These are phyloP conservation scores for Talaromyces funiculosus DNA, from an alignment of 2,329 filamentous ascomycete genomes.

Conservation along the genomic window DNA sequence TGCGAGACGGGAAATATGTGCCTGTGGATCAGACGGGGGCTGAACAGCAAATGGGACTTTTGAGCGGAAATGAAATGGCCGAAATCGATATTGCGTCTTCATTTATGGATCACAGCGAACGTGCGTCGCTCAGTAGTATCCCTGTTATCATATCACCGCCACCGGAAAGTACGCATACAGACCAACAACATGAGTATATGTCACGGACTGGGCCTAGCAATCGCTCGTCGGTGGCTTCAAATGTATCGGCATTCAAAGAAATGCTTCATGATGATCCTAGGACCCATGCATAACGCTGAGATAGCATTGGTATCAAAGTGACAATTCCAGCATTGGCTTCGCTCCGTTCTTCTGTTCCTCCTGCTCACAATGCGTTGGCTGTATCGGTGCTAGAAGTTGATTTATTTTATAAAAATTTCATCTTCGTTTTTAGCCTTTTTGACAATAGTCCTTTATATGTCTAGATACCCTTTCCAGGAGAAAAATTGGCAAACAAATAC, in stretches of 20 bases:
- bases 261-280: constrained; percentile 4
- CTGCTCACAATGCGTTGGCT: neutral
- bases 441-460: neutral
- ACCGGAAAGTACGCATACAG: neutral
- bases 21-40: constrained; percentile 9
- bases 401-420: constrained; percentile 1
- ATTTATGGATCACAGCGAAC: neutral
- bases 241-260: neutral
- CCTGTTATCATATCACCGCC: constrained; percentile 13
- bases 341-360: neutral
- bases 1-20: constrained; percentile 8
- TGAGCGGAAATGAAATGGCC: neutral
- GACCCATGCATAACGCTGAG: neutral
- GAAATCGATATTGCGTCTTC: constrained; percentile 6
- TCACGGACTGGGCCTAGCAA: neutral
- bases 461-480: constrained; percentile 5
- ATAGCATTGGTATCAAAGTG: neutral
- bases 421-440: constrained; percentile 1
- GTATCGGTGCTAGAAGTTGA: constrained; percentile 11
- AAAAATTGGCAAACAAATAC: neutral
- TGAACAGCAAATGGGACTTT: neutral
- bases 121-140: constrained; percentile 3
- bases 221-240: neutral
- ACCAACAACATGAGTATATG: neutral
- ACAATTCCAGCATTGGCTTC: neutral